Conservation (phyloP, 257 asterid species). For the Jacaranda copaia region DNA sequence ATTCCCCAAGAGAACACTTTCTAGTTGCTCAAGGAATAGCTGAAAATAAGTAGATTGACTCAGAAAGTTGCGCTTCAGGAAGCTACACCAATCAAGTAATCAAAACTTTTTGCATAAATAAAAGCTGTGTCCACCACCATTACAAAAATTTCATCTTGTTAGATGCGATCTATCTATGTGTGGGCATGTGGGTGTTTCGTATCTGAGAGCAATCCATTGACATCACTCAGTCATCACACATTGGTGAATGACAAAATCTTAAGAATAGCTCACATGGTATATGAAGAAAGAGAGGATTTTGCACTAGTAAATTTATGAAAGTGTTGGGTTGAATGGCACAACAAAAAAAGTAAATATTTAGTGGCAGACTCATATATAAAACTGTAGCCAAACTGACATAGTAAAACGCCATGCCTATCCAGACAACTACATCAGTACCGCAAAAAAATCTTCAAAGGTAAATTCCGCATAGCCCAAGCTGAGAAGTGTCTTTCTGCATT, state of each 20-base stretch:
- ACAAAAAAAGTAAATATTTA: constrained; percentile 4
- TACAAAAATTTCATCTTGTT: not conserved
- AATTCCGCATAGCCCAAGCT: constrained; percentile 92
- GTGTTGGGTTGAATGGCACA: constrained; percentile 12
- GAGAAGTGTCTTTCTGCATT: constrained; percentile 86
- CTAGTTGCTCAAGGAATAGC: constrained; percentile 97
- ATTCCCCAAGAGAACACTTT: constrained; percentile 73
- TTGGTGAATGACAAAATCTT: not conserved
- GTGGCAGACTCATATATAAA: not conserved
- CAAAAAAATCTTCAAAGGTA: constrained; percentile 93
- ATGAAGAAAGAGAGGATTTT: constrained; percentile 1
- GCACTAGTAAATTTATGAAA: constrained; percentile 9
- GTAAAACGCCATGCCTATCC: constrained; percentile 9
- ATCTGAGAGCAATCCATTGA: constrained; percentile 11
- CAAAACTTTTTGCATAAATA: not conserved
- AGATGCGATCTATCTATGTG: not conserved
- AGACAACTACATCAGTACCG: constrained; percentile 53
- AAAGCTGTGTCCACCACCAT: not conserved
- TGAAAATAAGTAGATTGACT: constrained; percentile 49
- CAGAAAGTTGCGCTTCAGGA: constrained; percentile 36
- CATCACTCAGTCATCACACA: constrained; percentile 14
- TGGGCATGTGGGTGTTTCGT: not conserved
- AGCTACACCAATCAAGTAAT: constrained; percentile 20
- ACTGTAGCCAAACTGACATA: constrained; percentile 12
- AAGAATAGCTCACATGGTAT: constrained; percentile 5